Evolutionary conservation across 1,284 basidiomycete species (phyloP), one percentile per base, ranked within the genome.

Genomic region (Sanghuangporus sanghuang): DNA sequence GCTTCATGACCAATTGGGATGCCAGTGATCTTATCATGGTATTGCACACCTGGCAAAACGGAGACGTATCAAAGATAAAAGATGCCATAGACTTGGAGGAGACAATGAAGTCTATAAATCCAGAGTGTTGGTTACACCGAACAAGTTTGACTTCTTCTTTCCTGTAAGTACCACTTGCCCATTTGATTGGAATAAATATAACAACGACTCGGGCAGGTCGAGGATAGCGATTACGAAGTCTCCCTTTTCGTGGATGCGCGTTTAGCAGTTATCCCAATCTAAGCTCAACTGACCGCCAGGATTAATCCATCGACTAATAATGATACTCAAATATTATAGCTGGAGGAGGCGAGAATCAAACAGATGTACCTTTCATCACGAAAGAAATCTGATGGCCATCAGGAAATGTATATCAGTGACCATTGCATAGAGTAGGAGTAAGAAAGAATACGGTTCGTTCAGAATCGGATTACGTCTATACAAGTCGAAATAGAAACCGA

Each of bases 1-100:
- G 73, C 42, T 74, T 68, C 64, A 59, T 77, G 36, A 62, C 67
- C 14, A 58, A 69, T 50, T 78, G 77, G 76, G 78, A 79, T 48
- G 77, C 76, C 52, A 77, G 78, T 64, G 76, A 78, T 66, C 73
- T 77, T 69, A 64, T 78, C 42, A 69, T 72, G 36, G 68, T 79
- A 16, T 68, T 78, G 52, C 68, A 71, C 39, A 79, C 78, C 18
- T 78, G 77, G 77, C 74, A 77, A 58, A 69, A 62, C 2, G 77
- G 75, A 38, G 77, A 79, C 67, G 71, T 79, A 36, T 75, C 78
- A 36, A 67, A 69, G 55, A 64, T 76, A 57, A 62, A 67, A 7
- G 68, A 73, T 62, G 68, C 67, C 6, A 71, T 71, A 2, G 66
- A 32, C 27, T 5, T n/a, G 61, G 72, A 70, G 59, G 67, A 70